Base-by-base conservation (phyloP, 139 green algal species). In the Picochlorum costavermella region DNA sequence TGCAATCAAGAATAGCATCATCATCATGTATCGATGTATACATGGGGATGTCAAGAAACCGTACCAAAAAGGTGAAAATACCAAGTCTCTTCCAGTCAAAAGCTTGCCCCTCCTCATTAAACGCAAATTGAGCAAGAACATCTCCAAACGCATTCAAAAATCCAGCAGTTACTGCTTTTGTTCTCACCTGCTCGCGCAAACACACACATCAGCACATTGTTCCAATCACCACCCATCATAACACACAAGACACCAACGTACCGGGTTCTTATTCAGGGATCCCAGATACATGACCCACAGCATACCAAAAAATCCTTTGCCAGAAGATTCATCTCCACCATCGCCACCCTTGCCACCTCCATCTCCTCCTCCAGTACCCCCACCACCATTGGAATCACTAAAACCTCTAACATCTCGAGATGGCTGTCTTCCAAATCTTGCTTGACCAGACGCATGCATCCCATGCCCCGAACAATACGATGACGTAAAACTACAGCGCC, bases 101-200 rank as follows among this genome's bases (percentile, higher is more conserved):
- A 1, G 56, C 44, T 53, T 40, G 33, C 33, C 33, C 33, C 25
- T 73, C 63, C 25, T 81, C 71, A 62, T 94, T 84, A 10, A 96
- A 69, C 10, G 78, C 51, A 11, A 79, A n/a, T 67, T 96, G 89
- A 30, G 80, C 82, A 23, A 95, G 71, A 6, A 87, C 23, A 70
- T 97, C 91, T 2, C 91, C 91, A 17, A 90, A 16, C 11, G 69
- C 82, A 56, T 95, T 96, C 6, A 97, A 72, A n/a, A 92, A 9
- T 0, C 72, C 91, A 5, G 84, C 85, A 1, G 90, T 95, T 20
- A 87, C 40, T 5, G 78, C 64, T 65, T 95, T 95, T 56, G 89
- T 95, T 59, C 23, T 67, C 71, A 23, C 62, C 65, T 12, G 69
- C 59, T 14, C 77, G 4, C 17, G 5, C 5, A 23, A 8, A 53